phyloP scores from a whole-genome alignment of 495 filamentous ascomycete species.

The Aspergillus kassunensis region DNA sequence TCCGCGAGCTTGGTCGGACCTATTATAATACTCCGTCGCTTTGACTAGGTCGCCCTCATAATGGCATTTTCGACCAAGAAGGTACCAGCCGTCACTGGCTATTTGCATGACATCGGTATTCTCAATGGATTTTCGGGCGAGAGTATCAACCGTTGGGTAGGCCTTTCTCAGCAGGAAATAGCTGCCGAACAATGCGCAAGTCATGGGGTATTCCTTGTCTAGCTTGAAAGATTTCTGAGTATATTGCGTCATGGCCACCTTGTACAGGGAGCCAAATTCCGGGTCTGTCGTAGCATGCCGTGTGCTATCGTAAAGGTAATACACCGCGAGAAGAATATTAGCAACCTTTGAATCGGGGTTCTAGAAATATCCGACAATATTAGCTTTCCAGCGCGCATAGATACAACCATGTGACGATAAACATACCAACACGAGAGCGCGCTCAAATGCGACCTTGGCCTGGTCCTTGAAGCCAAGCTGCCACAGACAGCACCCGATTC shows the following conservation, averaged over 20 bases:
- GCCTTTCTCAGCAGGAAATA: constrained; percentile 81
- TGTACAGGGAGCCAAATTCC: constrained; percentile 75
- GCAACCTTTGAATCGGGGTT: constrained; percentile 88
- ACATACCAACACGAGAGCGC: constrained; percentile 68
- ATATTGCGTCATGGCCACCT: constrained; percentile 89
- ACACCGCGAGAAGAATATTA: constrained; percentile 83
- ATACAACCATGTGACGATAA: background rate
- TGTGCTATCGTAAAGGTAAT: constrained; percentile 78
- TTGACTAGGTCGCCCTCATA: constrained; percentile 60
- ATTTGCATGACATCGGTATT: constrained; percentile 92
- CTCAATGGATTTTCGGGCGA: constrained; percentile 91
- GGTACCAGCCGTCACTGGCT: constrained; percentile 94
- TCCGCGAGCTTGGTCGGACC: constrained; percentile 84
- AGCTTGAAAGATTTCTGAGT: constrained; percentile 91
- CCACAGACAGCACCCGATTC: constrained; percentile 94
- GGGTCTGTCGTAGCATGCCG: constrained; percentile 73
- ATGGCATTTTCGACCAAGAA: constrained; percentile 86
- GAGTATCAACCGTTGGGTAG: constrained; percentile 71
- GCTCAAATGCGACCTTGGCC: constrained; percentile 84
- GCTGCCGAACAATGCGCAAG: constrained; percentile 80
- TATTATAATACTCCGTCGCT: constrained; percentile 77
- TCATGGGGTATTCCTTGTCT: constrained; percentile 89
- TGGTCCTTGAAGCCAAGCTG: constrained; percentile 90
- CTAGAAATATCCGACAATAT: constrained; percentile 23
- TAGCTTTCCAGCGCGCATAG: background rate